Base-by-base conservation (phyloP, 2,329 filamentous ascomycete genomes). In the Blumeriella jaapii region DNA sequence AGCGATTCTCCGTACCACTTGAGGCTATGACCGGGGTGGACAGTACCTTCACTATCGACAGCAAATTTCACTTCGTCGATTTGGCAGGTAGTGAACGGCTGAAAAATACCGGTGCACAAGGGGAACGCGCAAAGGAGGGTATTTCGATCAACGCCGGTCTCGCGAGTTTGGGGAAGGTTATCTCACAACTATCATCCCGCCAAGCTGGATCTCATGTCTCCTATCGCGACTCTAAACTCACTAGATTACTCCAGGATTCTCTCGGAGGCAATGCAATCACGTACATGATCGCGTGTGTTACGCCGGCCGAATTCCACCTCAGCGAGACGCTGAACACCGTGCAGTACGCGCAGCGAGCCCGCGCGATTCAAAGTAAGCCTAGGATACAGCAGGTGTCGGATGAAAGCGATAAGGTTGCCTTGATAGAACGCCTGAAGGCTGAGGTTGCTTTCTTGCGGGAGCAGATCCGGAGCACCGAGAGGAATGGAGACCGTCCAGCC, bases 281-380 rank as follows among this genome's bases (percentile, higher is more conserved):
- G 1, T 98, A 96, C 62, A 96, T 98, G 91, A 91, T 98, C 61
- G 91, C 91, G 6, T 98, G 91, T 61, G 87, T 98, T 18, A 98
- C 89, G 1, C 89, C 87, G 0, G 85, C 89, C 10, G 87, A 95
- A 56, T 98, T 98, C 55, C 91, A 98, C 57, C 67, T 98, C 28
- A 96, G 87, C 61, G 91, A 98, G 61, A 96, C 93, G 0, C 66
- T 98, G 39, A 98, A 98, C 58, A 98, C 91, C 0, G 84, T 98
- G 14, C 83, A 95, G 58, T 98, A 98, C 60, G 91, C 91, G 5
- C 91, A 96, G 62, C 76, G 91, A 46, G 93, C 91, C 44, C 80
- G 91, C 46, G 86, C 87, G 2, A 98, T 98, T 41, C 91, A 98
- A 64, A 94, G 84, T 62, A 96, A 95, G 59, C 93, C 91, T 6